phyloP scores from a whole-genome alignment of 1,139 yeast species.

The Geotrichum australiense region DNA sequence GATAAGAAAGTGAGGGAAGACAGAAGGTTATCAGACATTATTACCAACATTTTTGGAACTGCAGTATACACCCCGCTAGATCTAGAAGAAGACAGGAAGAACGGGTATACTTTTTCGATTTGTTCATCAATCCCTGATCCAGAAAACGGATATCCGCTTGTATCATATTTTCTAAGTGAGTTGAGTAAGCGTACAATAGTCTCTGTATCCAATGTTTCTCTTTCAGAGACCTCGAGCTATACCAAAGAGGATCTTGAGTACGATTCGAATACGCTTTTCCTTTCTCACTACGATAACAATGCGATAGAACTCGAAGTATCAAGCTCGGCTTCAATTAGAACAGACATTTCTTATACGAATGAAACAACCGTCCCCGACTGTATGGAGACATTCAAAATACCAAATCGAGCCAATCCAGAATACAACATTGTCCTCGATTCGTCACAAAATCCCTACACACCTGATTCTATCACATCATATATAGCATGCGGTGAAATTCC shows the following conservation, averaged over 20 bases:
- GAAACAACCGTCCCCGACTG: background rate
- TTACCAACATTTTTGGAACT: constrained; percentile 15
- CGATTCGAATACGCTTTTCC: constrained; percentile 11
- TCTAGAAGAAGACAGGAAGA: constrained; percentile 26
- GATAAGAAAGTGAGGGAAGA: background rate
- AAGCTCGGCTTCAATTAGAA: background rate
- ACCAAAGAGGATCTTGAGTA: background rate
- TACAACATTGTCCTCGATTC: constrained; percentile 12
- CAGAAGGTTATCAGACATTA: background rate
- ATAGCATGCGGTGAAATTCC: constrained; percentile 57
- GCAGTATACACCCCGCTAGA: constrained; percentile 35
- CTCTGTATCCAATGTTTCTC: constrained; percentile 20
- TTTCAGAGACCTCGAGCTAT: constrained; percentile 19
- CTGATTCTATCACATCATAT: constrained; percentile 29
- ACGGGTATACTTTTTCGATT: constrained; percentile 22
- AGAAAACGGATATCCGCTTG: constrained; percentile 38
- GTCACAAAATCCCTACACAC: constrained; percentile 11
- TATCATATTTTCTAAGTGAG: constrained; percentile 40
- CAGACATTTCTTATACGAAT: background rate
- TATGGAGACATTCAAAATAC: background rate
- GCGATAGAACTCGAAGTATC: background rate
- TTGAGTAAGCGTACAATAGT: constrained; percentile 39
- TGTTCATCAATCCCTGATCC: constrained; percentile 19
- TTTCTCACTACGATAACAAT: background rate
- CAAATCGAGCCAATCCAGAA: background rate